Evolutionary conservation across 2,329 filamentous ascomycete genomes (phyloP), one percentile per base, ranked within the genome.

Genomic region (Karstenula rhodostoma): DNA sequence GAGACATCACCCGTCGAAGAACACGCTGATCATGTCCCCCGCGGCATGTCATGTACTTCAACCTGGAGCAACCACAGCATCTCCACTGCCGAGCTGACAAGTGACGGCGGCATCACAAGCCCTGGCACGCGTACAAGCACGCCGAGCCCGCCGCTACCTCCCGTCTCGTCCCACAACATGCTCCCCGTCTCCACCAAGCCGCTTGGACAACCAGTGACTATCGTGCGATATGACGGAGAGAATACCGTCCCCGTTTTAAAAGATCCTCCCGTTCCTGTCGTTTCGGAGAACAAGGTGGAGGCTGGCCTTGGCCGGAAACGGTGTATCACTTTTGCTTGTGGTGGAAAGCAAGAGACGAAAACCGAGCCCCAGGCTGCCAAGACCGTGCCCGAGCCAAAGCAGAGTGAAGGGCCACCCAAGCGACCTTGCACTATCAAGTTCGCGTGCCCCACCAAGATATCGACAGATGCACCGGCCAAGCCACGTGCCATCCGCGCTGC

Each of bases 271-370:
- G 29, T 66, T 59, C 47, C 58, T 8, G 43, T 73, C 70, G 40
- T 65, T 19, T 84, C 83, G 58, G 87, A 90, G 71, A 81, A 85
- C 15, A 81, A 83, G 35, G 82, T 90, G 1, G 88, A 90, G 72
- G 86, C 84, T n/a, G 84, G 82, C 12, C 79, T 89, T 54, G 89
- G 88, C 51, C 90, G 92, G 72, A 97, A 94, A 81, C 88, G 94
- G 61, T 94, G 92, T 78, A 97, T 98, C 68, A 94, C 91, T 61
- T 98, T 98, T 77, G 93, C 93, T 35, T 98, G 94, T 75, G 89
- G 86, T 37, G 65, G 65, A 32, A 76, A 78, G 73, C 83, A 87
- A 8, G 79, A 80, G 27, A 70, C 77, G 32, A 83, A 81, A 65
- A 77, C 80, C 53, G 62, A 55, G 43, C 61, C 67, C 22, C 61